Evolutionary conservation across 2,329 filamentous ascomycete species (phyloP), one percentile per base, ranked within the genome.

Genomic region (Hypoxylon sp.): DNA sequence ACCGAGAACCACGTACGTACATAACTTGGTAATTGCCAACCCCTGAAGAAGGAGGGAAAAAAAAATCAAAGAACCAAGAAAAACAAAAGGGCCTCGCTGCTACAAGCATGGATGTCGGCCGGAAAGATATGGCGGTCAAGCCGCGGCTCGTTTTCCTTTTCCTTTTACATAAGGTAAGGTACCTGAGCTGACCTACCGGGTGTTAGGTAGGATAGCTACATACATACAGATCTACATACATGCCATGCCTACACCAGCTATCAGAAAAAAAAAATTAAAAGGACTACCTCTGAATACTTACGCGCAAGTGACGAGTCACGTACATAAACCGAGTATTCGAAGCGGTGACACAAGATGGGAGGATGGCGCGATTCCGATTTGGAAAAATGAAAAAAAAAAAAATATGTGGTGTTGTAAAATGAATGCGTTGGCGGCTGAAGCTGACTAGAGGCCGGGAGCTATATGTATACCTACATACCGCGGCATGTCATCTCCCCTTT

Each of bases 321-420:
- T 47, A 61, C 48, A 54, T 61, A 27, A 14, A 37, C 41, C 39
- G 23, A n/a, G 16, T 51, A 27, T 47, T 41, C 47, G 51, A 57
- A 47, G 60, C 60, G 60, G 60, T 63, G 60, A 63, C 60, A 57
- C 52, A 62, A 57, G 37, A 43, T 39, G 25, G 12, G 34, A 51
- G 8, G 37, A 12, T 43, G 43, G 51, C 43, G 34, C 43, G 41
- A 56, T 61, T 37, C 25, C 16, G 50, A 41, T 41, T 37, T 53
- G 50, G 34, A 53, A 41, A 53, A 48, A n/a, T 23, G 30, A 51
- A 54, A n/a, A 39, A 39, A 51, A 16, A 19, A 45, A 30, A 51
- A 59, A 51, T 30, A 56, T 56, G 21, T 37, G 41, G 27, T 51
- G 55, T 41, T 41, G 37, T 41, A 14, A 16, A 37, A 37, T 37